Evolutionary conservation across 176 grass and related monocot genomes (phyloP).

Genomic region (Oryza meyeriana): DNA sequence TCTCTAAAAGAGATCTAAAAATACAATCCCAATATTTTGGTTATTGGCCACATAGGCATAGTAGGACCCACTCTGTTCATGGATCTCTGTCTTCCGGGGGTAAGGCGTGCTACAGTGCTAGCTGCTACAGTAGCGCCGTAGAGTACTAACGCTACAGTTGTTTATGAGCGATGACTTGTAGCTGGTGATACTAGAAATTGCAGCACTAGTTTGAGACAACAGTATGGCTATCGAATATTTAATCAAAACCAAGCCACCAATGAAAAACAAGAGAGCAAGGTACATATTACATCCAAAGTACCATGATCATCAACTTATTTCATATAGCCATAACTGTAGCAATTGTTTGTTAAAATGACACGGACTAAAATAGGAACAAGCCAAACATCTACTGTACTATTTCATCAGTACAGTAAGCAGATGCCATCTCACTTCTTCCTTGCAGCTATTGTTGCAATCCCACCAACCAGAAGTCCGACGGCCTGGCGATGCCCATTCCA

Average conservation of each 20-base stretch:
- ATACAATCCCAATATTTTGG: no score
- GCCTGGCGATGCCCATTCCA: constrained; percentile 79
- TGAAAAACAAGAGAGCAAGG: neutral
- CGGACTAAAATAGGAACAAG: neutral
- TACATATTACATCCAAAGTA: neutral
- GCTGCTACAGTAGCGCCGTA: no score
- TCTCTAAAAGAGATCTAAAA: no score
- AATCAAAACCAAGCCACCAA: neutral
- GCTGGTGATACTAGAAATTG: no score
- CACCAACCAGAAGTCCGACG: constrained; percentile 70
- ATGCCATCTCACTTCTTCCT: constrained; percentile 57
- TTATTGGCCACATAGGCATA: no score
- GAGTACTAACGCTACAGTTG: no score
- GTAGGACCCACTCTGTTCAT: no score
- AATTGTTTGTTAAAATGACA: neutral
- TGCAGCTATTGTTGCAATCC: constrained; percentile 64
- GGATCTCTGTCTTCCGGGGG: no score
- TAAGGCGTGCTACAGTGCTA: no score
- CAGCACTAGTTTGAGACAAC: neutral
- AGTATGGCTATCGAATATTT: neutral
- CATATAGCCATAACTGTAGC: constrained; percentile 15
- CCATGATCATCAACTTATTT: neutral
- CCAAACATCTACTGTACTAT: neutral
- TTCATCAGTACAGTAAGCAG: neutral
- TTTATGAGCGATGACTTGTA: no score